Evolutionary conservation across 805 yeast species (phyloP), one percentile per base, ranked within the genome.

Genomic region (Ogataea polymorpha): DNA sequence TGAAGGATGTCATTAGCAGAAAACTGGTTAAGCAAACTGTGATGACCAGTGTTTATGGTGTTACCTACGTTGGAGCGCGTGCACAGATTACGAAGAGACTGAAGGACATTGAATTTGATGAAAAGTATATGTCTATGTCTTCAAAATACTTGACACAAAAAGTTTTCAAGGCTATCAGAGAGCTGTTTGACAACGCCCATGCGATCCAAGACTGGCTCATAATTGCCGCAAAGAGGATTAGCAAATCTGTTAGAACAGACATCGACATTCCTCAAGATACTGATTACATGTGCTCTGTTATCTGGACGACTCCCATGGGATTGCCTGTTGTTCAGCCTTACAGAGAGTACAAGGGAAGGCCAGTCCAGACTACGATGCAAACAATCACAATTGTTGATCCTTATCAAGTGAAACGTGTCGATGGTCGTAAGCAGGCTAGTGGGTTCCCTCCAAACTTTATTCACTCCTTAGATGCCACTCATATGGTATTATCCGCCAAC

Each of bases 21-120:
- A 91, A 91, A 59, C 82, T 93, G 33, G 96, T 93, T 26, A 91
- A 91, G 59, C 99, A 91, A 61, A 88, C 99, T 0, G 98, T 91
- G 18, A 91, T 91, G 99, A 91, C 99, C 0, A 90, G 89, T 56
- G 99, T 91, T 26, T 91, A 91, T 59, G 99, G 99, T 55, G 99
- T 91, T 10, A 91, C 99, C 0, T 88, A 77, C 58, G 76, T 87
- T 47, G 99, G 99, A 13, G 99, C 98, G 0, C 78, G 87, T 13
- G 82, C 81, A 3, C 99, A 91, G 65, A 88, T 91, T 55, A 77
- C 79, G 42, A 85, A 82, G 55, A 90, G 90, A 58, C 66, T 91
- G 41, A 75, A 74, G 23, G 81, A 78, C 35, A 62, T 77, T 37
- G 77, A 70, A 17, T 67, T 76, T 40, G 70, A 69, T 33, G 63